phyloP scores from a whole-genome alignment of 2,329 filamentous ascomycete genomes.

The Ambrosiella cleistominuta region DNA sequence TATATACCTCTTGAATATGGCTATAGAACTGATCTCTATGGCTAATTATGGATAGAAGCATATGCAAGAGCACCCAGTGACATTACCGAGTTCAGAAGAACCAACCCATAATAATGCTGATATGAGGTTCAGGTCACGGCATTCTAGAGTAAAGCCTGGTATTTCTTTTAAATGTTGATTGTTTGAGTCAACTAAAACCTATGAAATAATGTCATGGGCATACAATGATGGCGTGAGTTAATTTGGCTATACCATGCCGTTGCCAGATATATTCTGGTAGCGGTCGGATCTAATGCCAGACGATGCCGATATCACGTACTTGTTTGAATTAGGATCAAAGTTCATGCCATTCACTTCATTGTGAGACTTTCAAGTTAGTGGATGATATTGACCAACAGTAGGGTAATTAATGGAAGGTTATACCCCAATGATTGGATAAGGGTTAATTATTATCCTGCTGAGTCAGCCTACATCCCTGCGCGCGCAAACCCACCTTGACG shows the following conservation, averaged over 20 bases:
- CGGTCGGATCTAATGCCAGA: background rate
- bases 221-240: background rate
- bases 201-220: no score
- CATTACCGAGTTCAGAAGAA: background rate
- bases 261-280: background rate
- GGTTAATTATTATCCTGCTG: background rate
- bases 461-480: background rate
- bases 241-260: background rate
- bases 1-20: background rate
- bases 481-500: background rate
- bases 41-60: background rate
- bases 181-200: no score
- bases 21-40: background rate
- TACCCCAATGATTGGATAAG: background rate
- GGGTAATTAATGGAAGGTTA: background rate
- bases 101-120: background rate
- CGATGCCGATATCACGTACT: background rate
- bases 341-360: background rate
- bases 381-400: background rate
- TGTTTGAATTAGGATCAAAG: background rate
- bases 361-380: background rate
- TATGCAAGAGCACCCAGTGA: conserved; percentile 4
- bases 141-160: no score
- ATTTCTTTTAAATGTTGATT: no score
- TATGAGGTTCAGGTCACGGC: no score